These are phyloP conservation scores for Suillus cothurnatus DNA, from an alignment of 768 basidiomycete genomes.

Conservation along the genomic window DNA sequence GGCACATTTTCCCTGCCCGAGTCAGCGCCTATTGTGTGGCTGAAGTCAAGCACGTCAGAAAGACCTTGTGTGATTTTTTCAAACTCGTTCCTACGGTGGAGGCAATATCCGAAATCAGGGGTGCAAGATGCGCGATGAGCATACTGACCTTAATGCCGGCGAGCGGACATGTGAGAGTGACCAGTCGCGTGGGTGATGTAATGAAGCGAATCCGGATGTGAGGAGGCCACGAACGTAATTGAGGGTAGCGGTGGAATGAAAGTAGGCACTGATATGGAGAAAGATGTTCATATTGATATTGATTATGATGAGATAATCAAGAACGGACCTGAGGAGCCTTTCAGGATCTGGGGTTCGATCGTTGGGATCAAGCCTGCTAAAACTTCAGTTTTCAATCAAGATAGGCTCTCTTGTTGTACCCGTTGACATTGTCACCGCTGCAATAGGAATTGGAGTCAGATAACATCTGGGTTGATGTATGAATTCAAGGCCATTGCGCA, in stretches of 20 bases:
- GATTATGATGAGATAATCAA: not conserved
- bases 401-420: conserved; percentile 40
- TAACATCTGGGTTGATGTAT: not conserved
- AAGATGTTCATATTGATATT: conserved; percentile 16
- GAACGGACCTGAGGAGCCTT: conserved; percentile 71
- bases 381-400: not conserved
- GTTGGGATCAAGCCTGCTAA: conserved; percentile 59
- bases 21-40: conserved; percentile 81
- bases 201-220: conserved; percentile 90
- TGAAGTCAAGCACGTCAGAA: conserved; percentile 92
- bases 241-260: conserved; percentile 91
- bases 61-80: conserved; percentile 82
- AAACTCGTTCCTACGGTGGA: conserved; percentile 66
- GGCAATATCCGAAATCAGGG: conserved; percentile 17
- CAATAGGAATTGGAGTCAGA: conserved; percentile 4
- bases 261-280: conserved; percentile 75
- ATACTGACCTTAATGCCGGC: conserved; percentile 63
- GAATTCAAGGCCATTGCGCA: conserved; percentile 31
- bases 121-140: conserved; percentile 6
- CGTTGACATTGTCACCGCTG: conserved; percentile 97
- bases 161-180: conserved; percentile 91
- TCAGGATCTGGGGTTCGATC: conserved; percentile 92
- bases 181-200: conserved; percentile 90
- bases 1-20: conserved; percentile 44
- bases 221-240: conserved; percentile 91